Conservation (phyloP, 768 basidiomycete species). For the Leccinellum luteum region DNA sequence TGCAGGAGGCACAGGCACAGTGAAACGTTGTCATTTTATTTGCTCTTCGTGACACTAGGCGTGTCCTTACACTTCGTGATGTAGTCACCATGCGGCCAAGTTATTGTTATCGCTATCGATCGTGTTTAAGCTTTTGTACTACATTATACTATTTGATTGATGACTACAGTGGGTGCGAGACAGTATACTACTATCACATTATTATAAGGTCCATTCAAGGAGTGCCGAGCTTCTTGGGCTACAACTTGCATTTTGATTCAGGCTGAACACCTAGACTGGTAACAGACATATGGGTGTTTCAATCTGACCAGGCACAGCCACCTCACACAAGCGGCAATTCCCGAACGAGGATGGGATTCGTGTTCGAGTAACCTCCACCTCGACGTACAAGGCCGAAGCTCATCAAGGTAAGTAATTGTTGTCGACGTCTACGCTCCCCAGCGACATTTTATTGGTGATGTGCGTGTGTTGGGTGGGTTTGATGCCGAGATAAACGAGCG, state of each 20-base stretch:
- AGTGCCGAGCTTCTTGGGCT: neutral
- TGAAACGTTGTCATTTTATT: conserved; percentile 10
- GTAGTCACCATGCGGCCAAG: neutral
- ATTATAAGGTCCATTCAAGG: no score
- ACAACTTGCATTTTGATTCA: neutral
- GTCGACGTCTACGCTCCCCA: neutral
- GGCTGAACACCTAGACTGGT: no score
- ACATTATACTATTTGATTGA: neutral
- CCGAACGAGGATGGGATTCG: conserved; percentile 11
- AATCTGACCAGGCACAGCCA: conserved; percentile 20
- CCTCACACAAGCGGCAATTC: conserved; percentile 18
- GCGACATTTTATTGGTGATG: neutral
- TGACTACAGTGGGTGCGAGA: neutral
- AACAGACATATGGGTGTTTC: no score
- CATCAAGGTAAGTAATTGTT: conserved; percentile 26
- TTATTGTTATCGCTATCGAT: conserved; percentile 20
- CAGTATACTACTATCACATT: no score
- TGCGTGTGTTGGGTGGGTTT: neutral
- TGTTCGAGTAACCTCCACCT: neutral
- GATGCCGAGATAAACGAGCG: neutral
- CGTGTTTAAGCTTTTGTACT: conserved; percentile 1
- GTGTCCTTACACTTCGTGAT: neutral
- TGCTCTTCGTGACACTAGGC: no score
- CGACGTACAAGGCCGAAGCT: conserved; percentile 29
- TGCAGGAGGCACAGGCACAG: conserved; percentile 49